Base-by-base conservation (phyloP, 2,329 filamentous ascomycete species). In the Venturiaceae sp. region DNA sequence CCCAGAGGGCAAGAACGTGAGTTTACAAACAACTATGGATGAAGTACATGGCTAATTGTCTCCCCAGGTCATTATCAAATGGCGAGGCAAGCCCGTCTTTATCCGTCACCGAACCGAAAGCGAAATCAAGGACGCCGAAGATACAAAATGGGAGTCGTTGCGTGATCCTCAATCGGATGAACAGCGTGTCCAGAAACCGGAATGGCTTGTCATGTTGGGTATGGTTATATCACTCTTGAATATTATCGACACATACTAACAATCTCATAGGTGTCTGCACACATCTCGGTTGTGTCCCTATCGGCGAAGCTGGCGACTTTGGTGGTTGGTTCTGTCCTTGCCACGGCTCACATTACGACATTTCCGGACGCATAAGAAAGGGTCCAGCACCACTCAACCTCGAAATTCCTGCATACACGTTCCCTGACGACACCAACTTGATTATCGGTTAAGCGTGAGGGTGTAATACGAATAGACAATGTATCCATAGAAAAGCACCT, bases 321-420 rank as follows among this genome's bases (percentile, higher is more conserved):
- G 94, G 94, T 74, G 94, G 94, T 73, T 99, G 94, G 94, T 99
- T 99, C 88, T 99, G 94, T 83, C 94, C 94, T 65, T 99, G 94
- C 88, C 94, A 99, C 84, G 94, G 94, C 77, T 96, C 92, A 67
- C 94, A 99, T 83, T 99, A 99, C 85, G 94, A 99, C 75, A 97
- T 99, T 76, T 97, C 92, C 64, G 94, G 94, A 75, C 91, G 94
- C 78, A 90, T 96, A 83, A 87, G 94, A 81, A 96, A 90, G 84
- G 94, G 94, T 66, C 94, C 94, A 64, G 94, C 94, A 62, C 94
- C 94, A 65, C 84, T 99, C 71, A 99, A 99, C 83, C 85, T 99
- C 72, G 94, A 97, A 81, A 85, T 97, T 66, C 94, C 92, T 65
- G 74, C 77, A 70, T 96, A 96, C 82, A 90, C 89, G 69, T 97